Base-by-base conservation (phyloP, 495 filamentous ascomycete genomes). In the Aspergillus conjunctus region DNA sequence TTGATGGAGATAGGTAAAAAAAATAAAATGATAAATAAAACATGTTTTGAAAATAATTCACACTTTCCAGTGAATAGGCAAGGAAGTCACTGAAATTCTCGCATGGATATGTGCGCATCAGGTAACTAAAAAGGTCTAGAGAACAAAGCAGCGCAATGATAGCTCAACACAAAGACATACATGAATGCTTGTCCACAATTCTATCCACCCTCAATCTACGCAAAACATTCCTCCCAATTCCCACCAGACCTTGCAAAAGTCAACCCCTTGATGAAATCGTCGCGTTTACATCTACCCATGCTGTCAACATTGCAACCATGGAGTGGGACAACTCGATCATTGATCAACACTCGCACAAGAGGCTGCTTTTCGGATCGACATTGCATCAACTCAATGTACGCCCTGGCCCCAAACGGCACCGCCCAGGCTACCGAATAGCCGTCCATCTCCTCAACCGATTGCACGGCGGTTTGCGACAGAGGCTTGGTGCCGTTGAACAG, bases 341-440 rank as follows among this genome's bases (percentile, higher is more conserved):
- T 96, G 10, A 96, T 79, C 51, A 96, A 66, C 1, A 93, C 81
- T 11, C 92, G 79, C 7, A 96, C 89, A 50, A 87, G 76, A 66
- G 91, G 88, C 55, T 79, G 75, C 34, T 63, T 39, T 18, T 69
- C 51, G 22, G 73, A 74, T 14, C 53, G 20, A 68, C 92, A 96
- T 18, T 67, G 68, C 89, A 95, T 88, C 81, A 91, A 90, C 82
- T 96, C 92, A 51, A 96, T 79, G 68, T 92, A 94, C 54, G 87
- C 81, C 45, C 91, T 77, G 5, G 82, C 87, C 0, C 79, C 90
- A 72, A 96, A 95, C 6, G 91, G 89, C 52, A 93, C 91, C 21
- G 84, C 84, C 89, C 89, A 92, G 12, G 83, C 74, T 0, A 89
- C 84, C 21, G 85, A 82, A 67, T 83, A 92, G 50, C 91, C 86